phyloP scores from a whole-genome alignment of 2,329 filamentous ascomycete genomes.

The Aspergillus novoparasiticus region DNA sequence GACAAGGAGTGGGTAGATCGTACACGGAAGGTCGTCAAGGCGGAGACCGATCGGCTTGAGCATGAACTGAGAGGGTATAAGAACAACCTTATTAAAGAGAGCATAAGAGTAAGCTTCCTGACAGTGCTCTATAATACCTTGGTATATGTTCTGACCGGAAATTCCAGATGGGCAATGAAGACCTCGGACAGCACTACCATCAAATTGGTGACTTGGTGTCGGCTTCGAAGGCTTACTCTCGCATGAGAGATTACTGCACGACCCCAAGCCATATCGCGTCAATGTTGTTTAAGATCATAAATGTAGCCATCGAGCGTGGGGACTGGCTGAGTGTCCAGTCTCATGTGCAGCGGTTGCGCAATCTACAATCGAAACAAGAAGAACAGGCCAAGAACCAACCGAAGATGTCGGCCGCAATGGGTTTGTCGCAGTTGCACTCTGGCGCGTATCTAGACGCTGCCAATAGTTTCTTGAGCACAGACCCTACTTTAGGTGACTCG shows the following conservation, averaged over 20 bases:
- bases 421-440: conserved; percentile 61
- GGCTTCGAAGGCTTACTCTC: conserved; percentile 75
- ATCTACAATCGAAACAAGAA: conserved; percentile 57
- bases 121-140: neutral
- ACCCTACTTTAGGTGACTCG: conserved; percentile 57
- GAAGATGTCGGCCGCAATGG: conserved; percentile 68
- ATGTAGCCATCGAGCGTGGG: conserved; percentile 71
- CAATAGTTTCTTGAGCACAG: conserved; percentile 66
- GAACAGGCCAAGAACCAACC: conserved; percentile 59
- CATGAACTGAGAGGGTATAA: conserved; percentile 88
- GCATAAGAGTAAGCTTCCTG: conserved; percentile 70
- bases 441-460: conserved; percentile 69
- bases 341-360: conserved; percentile 60
- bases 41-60: conserved; percentile 76
- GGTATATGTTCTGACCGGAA: conserved; percentile 13
- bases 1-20: conserved; percentile 77
- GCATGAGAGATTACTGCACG: conserved; percentile 89
- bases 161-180: conserved; percentile 86
- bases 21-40: conserved; percentile 66
- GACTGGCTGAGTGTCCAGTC: conserved; percentile 73
- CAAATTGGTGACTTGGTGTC: conserved; percentile 71
- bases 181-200: conserved; percentile 82
- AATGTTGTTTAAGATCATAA: conserved; percentile 76
- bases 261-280: conserved; percentile 81
- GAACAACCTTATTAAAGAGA: conserved; percentile 96